phyloP scores from a whole-genome alignment of 345 rosid species.

The Limnanthes douglasii region DNA sequence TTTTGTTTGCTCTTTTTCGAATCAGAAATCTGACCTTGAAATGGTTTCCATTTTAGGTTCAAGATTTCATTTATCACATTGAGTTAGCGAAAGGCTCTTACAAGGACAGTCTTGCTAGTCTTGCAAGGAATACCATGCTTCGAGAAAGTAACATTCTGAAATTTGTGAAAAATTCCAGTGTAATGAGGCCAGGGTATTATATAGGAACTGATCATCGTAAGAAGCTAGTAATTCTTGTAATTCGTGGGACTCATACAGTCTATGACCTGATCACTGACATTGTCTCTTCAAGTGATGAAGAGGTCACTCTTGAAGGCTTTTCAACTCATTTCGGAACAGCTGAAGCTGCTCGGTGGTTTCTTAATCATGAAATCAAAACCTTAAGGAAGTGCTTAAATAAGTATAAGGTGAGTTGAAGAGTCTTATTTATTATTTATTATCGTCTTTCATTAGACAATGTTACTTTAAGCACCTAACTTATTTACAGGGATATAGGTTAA shows the following conservation, averaged over 20 bases:
- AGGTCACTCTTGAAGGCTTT: conserved; percentile 78
- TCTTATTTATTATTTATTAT: conserved; percentile 3
- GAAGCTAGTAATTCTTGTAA: conserved; percentile 63
- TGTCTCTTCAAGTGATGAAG: conserved; percentile 68
- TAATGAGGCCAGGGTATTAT: conserved; percentile 93
- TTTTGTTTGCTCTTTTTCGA: not conserved
- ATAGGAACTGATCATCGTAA: conserved; percentile 58
- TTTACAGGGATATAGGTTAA: conserved; percentile 85
- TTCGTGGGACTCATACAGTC: conserved; percentile 82
- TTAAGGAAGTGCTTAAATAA: conserved; percentile 52
- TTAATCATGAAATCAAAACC: conserved; percentile 56
- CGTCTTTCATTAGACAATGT: conserved; percentile 3
- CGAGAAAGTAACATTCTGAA: conserved; percentile 57
- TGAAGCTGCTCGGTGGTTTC: conserved; percentile 97
- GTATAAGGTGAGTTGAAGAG: conserved; percentile 35
- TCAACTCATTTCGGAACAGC: conserved; percentile 94
- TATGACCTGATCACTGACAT: conserved; percentile 81
- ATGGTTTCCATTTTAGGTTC: conserved; percentile 32
- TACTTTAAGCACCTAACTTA: conserved; percentile 10
- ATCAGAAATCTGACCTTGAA: no score
- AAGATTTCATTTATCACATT: conserved; percentile 69
- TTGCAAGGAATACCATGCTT: conserved; percentile 72
- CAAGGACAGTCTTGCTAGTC: conserved; percentile 30
- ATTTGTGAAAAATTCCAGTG: conserved; percentile 58
- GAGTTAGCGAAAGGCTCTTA: conserved; percentile 80